phyloP scores from a whole-genome alignment of 331 rosid genomes.

The Pyracantha coccinea region DNA sequence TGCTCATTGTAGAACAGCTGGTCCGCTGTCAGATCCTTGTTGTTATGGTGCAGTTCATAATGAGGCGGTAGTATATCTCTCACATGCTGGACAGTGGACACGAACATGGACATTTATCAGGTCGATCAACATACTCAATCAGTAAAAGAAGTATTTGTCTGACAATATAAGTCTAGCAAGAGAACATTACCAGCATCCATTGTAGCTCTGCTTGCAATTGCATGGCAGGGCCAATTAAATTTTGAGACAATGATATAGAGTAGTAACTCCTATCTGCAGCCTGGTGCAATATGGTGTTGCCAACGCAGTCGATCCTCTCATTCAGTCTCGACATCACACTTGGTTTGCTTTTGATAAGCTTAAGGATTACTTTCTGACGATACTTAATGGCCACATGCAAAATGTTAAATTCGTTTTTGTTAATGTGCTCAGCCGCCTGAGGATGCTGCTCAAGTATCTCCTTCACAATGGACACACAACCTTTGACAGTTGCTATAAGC shows the following conservation, averaged over 20 bases:
- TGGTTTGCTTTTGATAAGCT: constrained; percentile 2
- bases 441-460: constrained; percentile 15
- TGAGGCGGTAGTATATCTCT: neutral
- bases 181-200: constrained; percentile 4
- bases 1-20: neutral
- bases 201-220: constrained; percentile 7
- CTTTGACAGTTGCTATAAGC: constrained; percentile 8
- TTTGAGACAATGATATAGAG: neutral
- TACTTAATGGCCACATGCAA: constrained; percentile 20
- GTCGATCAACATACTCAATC: too few species aligned
- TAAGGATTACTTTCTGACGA: constrained; percentile 11
- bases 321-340: neutral
- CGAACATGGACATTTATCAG: too few species aligned
- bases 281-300: constrained; percentile 7
- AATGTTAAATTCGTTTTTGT: constrained; percentile 8
- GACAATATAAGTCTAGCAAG: neutral
- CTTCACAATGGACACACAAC: constrained; percentile 4
- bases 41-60: neutral
- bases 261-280: neutral
- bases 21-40: neutral
- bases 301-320: neutral
- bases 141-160: neutral
- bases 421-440: constrained; percentile 10
- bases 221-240: constrained; percentile 5
- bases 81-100: neutral